Evolutionary conservation across 139 green algal genomes (phyloP), one percentile per base, ranked within the genome.

Genomic region (Microglena sp.): DNA sequence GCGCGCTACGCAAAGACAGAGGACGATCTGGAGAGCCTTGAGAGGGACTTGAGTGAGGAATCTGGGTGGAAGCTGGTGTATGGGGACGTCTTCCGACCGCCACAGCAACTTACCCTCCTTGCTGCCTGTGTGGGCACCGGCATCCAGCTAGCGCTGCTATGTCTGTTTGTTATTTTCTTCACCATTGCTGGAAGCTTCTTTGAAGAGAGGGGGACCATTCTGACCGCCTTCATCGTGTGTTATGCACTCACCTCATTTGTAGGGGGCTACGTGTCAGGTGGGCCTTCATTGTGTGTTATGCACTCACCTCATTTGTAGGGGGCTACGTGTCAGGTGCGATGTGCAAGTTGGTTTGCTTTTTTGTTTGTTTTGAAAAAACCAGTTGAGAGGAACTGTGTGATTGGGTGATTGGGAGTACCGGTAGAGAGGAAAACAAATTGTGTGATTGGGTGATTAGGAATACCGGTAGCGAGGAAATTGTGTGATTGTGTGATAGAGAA

Each of bases 41-140:
- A 92, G 68, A 73, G 84, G 0, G 91, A 97, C 75, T 64, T 90
- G 35, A 56, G 70, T 78, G 62, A 80, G 73, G 92, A 98, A 77
- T 87, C 71, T n/a, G 92, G 92, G 15, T 98, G 93, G 93, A 97
- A 98, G 82, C 76, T 96, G 68, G 87, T 98, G 62, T 92, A 98
- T 68, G 93, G 93, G 2, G 93, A 98, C 60, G 93, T 98, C 36
- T 98, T 98, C 80, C 81, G 93, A 2, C 76, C 91, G 24, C 87
- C 93, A 0, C 66, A 53, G 1, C 45, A 72, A 33, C 77, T 95
- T n/a, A 82, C 83, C 56, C 57, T 96, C 33, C 77, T 98, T 36
- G 75, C 87, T 59, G 80, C 80, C 2, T 75, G 34, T 22, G 76
- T 84, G 33, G 80, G 80, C 70, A 86, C 76, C 4, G 88, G 88